phyloP scores from a whole-genome alignment of 2,329 filamentous ascomycete species.

The Chrysosporium keratinophilum region DNA sequence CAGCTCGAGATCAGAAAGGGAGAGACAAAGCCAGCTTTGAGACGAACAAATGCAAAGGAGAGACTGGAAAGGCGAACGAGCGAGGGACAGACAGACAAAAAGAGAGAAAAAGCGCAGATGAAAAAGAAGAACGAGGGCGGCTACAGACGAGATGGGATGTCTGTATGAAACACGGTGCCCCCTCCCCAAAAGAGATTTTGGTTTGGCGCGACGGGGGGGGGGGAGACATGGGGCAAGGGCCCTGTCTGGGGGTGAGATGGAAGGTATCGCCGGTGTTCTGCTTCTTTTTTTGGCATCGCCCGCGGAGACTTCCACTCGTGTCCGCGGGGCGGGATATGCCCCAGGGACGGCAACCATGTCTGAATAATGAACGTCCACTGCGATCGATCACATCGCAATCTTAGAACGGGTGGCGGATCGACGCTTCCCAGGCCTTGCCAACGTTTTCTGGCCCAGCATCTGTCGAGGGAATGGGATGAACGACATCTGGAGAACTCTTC shows the following conservation, averaged over 20 bases:
- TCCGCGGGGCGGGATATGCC: too few relatives aligned
- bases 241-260: not conserved
- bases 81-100: not conserved
- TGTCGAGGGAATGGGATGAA: too few relatives aligned
- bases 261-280: not conserved
- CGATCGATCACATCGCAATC: too few relatives aligned
- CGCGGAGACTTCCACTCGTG: not conserved
- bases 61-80: constrained; percentile 1
- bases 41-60: constrained; percentile 9
- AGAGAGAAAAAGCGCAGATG: constrained; percentile 2
- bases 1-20: not conserved
- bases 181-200: not conserved
- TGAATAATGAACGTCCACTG: too few relatives aligned
- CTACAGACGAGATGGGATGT: not conserved
- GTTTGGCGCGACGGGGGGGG: not conserved
- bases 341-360: too few relatives aligned
- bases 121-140: constrained; percentile 2
- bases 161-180: not conserved
- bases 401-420: too few relatives aligned
- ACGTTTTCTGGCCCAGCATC: too few relatives aligned
- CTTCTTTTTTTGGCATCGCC: not conserved
- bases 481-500: too few relatives aligned
- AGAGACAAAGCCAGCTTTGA: constrained; percentile 9
- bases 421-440: too few relatives aligned
- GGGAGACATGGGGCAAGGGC: not conserved